These are phyloP conservation scores for Penicillium dipodomyicola DNA, from an alignment of 495 filamentous ascomycete genomes.

Conservation along the genomic window DNA sequence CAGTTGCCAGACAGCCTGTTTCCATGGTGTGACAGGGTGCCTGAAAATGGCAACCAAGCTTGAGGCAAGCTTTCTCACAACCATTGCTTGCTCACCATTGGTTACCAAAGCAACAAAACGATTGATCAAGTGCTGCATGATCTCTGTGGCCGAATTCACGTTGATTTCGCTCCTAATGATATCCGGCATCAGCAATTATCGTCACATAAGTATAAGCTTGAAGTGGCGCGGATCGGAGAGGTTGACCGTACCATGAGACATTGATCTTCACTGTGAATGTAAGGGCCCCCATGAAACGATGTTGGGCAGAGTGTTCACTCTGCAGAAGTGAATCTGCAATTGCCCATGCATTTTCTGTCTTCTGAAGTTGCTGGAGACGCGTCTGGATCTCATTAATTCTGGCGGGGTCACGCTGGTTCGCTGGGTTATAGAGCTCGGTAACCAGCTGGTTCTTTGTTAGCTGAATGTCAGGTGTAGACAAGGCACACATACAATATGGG, in stretches of 20 bases:
- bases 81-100: conserved; percentile 59
- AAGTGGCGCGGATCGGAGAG: not conserved
- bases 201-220: not conserved
- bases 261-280: conserved; percentile 94
- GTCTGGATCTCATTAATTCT: conserved; percentile 69
- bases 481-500: conserved; percentile 13
- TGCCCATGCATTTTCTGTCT: conserved; percentile 77
- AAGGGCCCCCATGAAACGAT: conserved; percentile 90
- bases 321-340: conserved; percentile 71
- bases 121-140: conserved; percentile 67
- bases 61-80: conserved; percentile 79
- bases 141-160: conserved; percentile 56
- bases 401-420: conserved; percentile 45
- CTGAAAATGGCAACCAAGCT: conserved; percentile 78
- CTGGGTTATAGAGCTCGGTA: conserved; percentile 67
- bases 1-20: conserved; percentile 65
- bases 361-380: conserved; percentile 72
- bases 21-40: conserved; percentile 67
- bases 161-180: conserved; percentile 55
- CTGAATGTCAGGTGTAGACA: not conserved
- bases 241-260: conserved; percentile 25
- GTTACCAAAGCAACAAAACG: conserved; percentile 62
- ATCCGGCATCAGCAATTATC: conserved; percentile 18
- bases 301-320: conserved; percentile 58
- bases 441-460: conserved; percentile 31